phyloP scores from a whole-genome alignment of 495 filamentous ascomycete genomes.

The Haplographium delicatum region DNA sequence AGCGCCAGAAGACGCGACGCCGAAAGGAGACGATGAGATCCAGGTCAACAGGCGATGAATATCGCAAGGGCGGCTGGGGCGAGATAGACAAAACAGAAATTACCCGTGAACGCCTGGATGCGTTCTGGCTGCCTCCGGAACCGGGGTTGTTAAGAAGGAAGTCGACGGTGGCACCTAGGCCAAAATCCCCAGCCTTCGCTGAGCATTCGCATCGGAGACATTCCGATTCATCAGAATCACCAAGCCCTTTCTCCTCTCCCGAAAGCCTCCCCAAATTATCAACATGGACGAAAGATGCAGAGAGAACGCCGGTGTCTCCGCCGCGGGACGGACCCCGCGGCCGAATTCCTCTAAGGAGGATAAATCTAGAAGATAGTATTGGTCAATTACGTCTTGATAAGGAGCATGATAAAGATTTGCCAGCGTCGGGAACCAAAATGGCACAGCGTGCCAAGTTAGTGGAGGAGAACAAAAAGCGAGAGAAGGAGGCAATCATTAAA shows the following conservation, averaged over 20 bases:
- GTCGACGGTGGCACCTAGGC: background rate
- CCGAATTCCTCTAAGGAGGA: background rate
- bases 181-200: background rate
- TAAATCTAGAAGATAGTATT: background rate
- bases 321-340: background rate
- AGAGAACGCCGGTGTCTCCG: slow-evolving; percentile 4
- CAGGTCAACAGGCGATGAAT: slow-evolving; percentile 1
- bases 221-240: slow-evolving; percentile 2
- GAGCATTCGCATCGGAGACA: background rate
- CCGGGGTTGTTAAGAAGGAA: background rate
- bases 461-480: slow-evolving; percentile 5
- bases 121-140: slow-evolving; percentile 12
- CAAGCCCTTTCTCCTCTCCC: too few relatives aligned
- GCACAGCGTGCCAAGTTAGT: background rate
- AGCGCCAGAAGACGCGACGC: slow-evolving; percentile 7
- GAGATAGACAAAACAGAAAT: background rate
- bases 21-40: background rate
- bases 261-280: too few relatives aligned
- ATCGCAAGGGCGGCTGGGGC: background rate
- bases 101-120: background rate
- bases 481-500: slow-evolving; percentile 3
- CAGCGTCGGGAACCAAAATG: background rate
- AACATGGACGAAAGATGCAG: too few relatives aligned
- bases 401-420: background rate
- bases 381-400: background rate